A percentile compares a stretch with the other conserved stretches of the same genome.
Conservation (phyloP, 2,329 filamentous ascomycete genomes). For the Cladosporium sp. region DNA sequence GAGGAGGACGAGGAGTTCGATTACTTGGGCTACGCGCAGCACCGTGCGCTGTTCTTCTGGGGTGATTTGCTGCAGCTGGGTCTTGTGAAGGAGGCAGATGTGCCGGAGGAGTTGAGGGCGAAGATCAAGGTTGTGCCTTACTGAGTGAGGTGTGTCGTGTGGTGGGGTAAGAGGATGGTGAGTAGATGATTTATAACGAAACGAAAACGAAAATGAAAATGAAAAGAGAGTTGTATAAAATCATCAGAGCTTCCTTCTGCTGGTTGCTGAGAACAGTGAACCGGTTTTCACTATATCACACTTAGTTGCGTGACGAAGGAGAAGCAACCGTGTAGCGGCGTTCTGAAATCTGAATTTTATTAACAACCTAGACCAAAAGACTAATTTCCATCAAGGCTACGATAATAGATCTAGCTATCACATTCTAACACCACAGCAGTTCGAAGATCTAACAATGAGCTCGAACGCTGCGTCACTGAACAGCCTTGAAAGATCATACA, state of each 20-base stretch:
- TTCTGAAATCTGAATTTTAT: not conserved
- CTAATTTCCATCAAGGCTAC: no score
- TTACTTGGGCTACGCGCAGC: constrained; percentile 87
- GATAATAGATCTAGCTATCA: not conserved
- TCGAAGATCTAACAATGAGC: not conserved
- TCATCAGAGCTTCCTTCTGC: not conserved
- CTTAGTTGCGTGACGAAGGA: no score
- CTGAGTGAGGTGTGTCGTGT: constrained; percentile 36
- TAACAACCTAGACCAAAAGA: not conserved
- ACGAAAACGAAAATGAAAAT: not conserved
- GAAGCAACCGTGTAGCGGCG: not conserved
- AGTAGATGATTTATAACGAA: not conserved
- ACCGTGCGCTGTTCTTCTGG: constrained; percentile 91
- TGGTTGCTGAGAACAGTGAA: no score
- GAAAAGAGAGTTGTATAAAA: not conserved
- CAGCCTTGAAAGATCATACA: not conserved
- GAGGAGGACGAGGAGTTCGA: constrained; percentile 76
- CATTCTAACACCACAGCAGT: not conserved
- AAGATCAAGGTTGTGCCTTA: constrained; percentile 71
- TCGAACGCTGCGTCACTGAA: not conserved
- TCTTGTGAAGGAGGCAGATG: constrained; percentile 70
- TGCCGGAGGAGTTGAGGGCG: constrained; percentile 66
- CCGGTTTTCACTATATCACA: no score
- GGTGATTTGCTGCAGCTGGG: constrained; percentile 81
- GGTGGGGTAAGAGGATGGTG: not conserved